A percentile compares a stretch with the other conserved stretches of the same genome.
These are phyloP conservation scores for Entomortierella lignicola DNA, from an alignment of 192 early-diverging fungal genomes.

Conservation along the genomic window DNA sequence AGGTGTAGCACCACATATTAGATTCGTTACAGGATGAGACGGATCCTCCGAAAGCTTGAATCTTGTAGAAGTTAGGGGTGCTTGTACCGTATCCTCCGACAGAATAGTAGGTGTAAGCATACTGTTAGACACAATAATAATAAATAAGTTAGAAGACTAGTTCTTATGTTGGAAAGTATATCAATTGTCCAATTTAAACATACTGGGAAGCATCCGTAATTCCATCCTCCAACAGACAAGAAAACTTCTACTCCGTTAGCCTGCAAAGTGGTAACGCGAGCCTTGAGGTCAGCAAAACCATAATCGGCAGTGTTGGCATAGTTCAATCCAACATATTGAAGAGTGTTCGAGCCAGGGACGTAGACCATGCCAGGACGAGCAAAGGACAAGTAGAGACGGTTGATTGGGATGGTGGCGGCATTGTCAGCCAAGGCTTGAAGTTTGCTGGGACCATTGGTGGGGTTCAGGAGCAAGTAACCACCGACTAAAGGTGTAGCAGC, in stretches of 20 bases:
- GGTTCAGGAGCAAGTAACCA: slow-evolving; percentile 43
- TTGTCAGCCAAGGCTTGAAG: slow-evolving; percentile 47
- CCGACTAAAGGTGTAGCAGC: slow-evolving; percentile 30
- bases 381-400: slow-evolving; percentile 38
- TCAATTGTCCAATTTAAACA: slow-evolving; percentile 1
- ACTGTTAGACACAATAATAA: slow-evolving; percentile 7
- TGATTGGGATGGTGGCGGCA: slow-evolving; percentile 41
- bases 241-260: slow-evolving; percentile 45
- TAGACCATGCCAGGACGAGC: slow-evolving; percentile 47
- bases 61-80: slow-evolving; percentile 56
- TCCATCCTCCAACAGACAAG: slow-evolving; percentile 53
- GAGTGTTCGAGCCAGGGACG: slow-evolving; percentile 47
- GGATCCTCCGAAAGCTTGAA: slow-evolving; percentile 25
- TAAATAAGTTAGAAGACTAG: neutral
- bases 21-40: slow-evolving; percentile 35
- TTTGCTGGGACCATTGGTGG: slow-evolving; percentile 39
- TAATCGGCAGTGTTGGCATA: slow-evolving; percentile 35
- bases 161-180: no score
- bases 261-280: slow-evolving; percentile 18
- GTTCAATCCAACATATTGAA: slow-evolving; percentile 37
- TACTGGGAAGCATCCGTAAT: slow-evolving; percentile 56
- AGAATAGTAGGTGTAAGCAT: slow-evolving; percentile 48
- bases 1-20: slow-evolving; percentile 57
- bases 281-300: slow-evolving; percentile 47
- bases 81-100: slow-evolving; percentile 50